These are phyloP conservation scores for Lantana camara DNA, from an alignment of 257 asterid genomes.

Conservation along the genomic window DNA sequence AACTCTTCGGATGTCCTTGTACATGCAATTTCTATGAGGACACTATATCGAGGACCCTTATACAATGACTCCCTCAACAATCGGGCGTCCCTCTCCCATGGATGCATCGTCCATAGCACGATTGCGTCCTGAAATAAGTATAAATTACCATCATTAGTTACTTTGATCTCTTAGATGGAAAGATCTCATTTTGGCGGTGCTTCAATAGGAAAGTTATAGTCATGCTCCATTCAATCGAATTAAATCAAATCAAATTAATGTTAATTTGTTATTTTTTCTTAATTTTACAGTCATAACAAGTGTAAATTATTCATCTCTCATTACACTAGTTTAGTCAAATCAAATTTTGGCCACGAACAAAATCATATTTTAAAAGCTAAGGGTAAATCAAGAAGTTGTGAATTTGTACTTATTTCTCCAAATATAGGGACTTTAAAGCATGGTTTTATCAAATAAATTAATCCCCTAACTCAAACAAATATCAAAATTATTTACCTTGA, in stretches of 20 bases:
- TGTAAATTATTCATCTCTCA: too few species aligned
- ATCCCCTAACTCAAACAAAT: background rate
- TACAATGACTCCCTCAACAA: conserved; percentile 56
- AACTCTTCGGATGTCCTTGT: conserved; percentile 73
- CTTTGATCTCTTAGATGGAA: too few species aligned
- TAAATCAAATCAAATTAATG: too few species aligned
- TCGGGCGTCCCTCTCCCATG: conserved; percentile 94
- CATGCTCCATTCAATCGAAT: too few species aligned
- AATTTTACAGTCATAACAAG: too few species aligned
- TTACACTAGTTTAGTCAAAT: too few species aligned
- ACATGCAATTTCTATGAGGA: conserved; percentile 68
- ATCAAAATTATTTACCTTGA: conserved; percentile 52
- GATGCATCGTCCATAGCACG: conserved; percentile 84
- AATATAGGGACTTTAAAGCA: too few species aligned
- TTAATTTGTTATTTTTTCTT: too few species aligned
- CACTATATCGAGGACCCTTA: conserved; percentile 42
- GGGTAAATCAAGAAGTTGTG: background rate
- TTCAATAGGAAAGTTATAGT: too few species aligned
- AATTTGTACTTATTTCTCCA: background rate
- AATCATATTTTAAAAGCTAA: too few species aligned
- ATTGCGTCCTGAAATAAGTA: conserved; percentile 58
- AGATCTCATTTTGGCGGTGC: too few species aligned
- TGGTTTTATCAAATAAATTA: background rate
- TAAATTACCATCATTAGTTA: background rate
- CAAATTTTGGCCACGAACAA: too few species aligned